Evolutionary conservation across 2,329 filamentous ascomycete species (phyloP).

Genomic region (Emericellopsis atlantica): DNA sequence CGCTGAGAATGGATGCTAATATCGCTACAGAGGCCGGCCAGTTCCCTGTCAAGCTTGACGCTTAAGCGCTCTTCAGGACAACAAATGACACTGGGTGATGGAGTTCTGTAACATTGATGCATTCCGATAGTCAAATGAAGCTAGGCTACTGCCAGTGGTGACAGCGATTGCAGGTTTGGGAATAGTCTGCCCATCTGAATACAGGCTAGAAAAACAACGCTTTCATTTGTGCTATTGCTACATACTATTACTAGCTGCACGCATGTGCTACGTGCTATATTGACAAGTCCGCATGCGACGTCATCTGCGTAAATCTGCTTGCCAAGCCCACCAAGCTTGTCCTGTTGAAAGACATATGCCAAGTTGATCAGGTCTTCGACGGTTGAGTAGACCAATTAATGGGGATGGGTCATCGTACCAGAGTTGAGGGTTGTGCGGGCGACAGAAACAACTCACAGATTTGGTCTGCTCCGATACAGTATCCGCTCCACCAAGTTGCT

Average conservation of each 20-base stretch:
- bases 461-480: too few relatives aligned
- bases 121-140: not conserved
- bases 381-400: too few relatives aligned
- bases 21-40: slow-evolving; percentile 46
- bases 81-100: not conserved
- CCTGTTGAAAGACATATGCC: too few relatives aligned
- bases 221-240: not conserved
- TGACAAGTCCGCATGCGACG: too few relatives aligned
- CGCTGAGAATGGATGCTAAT: slow-evolving; percentile 8
- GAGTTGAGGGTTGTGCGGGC: too few relatives aligned
- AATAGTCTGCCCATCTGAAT: slow-evolving; percentile 1
- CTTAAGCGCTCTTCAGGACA: slow-evolving; percentile 21
- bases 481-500: too few relatives aligned
- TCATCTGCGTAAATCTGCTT: too few relatives aligned
- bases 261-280: too few relatives aligned
- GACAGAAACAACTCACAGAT: too few relatives aligned
- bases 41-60: slow-evolving; percentile 55
- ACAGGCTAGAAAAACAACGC: not conserved
- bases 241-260: not conserved
- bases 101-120: slow-evolving; percentile 1
- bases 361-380: too few relatives aligned
- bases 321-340: too few relatives aligned
- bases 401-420: too few relatives aligned
- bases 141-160: not conserved
- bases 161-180: not conserved